Percentiles rank a stretch among this genome's conserved stretches.
phyloP scores from a whole-genome alignment of 306 rosid species.

The Pueraria montana region DNA sequence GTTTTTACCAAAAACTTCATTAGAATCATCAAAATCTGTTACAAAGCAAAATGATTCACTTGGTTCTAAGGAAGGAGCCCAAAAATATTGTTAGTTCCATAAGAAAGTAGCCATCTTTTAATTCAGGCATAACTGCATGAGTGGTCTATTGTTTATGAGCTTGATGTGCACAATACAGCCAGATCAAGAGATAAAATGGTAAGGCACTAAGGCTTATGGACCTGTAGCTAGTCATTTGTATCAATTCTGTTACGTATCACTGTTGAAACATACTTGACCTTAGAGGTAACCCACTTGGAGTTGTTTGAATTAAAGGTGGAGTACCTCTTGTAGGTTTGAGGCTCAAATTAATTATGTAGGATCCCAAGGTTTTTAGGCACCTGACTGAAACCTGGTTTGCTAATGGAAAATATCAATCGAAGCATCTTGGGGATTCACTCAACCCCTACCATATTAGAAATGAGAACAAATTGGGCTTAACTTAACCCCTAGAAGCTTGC shows the following conservation, averaged over 20 bases:
- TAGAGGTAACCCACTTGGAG: not conserved
- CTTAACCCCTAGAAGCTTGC: no score
- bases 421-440: no score
- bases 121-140: slow-evolving; percentile 3
- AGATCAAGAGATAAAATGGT: not conserved
- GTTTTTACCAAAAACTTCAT: slow-evolving; percentile 4
- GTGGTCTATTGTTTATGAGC: not conserved
- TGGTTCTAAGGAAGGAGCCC: not conserved
- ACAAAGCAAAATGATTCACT: slow-evolving; percentile 7
- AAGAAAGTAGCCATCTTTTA: not conserved
- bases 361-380: no score
- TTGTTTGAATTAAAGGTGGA: not conserved
- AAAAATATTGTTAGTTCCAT: not conserved
- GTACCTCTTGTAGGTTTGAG: no score
- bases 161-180: not conserved
- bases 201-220: not conserved
- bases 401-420: no score
- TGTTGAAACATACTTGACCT: not conserved
- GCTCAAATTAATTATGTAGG: no score
- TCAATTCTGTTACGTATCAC: not conserved
- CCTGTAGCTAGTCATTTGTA: not conserved
- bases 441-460: no score
- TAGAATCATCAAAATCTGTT: slow-evolving; percentile 13
- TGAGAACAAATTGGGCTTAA: no score
- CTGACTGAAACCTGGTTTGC: no score